Base-by-base conservation (phyloP, 179 eudicot species). In the Silene coronaria region DNA sequence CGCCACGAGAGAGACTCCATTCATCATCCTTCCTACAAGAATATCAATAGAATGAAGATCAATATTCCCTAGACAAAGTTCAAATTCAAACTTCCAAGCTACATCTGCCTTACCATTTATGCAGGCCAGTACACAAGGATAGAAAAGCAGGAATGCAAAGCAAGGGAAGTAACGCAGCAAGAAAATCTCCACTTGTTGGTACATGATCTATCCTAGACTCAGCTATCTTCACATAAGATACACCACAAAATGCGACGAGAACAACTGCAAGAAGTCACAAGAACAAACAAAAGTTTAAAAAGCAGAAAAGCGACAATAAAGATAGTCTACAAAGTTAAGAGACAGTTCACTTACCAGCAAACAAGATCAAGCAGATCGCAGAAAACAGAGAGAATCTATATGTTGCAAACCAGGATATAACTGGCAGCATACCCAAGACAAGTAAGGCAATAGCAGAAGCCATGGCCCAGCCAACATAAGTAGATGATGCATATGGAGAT, bases 391-490 rank as follows among this genome's bases (percentile, higher is more conserved):
- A 90, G 84, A 95, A 92, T 51, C 97, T 89, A 80, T 95, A 95
- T 14, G 99, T 95, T 32, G 99, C 90, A 81, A 95, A 95, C 99
- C 99, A 95, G 65, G 99, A 95, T 70, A 86, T 80, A 67, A 92
- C 86, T 32, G 99, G 97, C 71, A 95, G 89, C 77, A 87, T 87
- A 67, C 97, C 97, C 55, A 97, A 89, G 72, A 90, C 90, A 60
- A 84, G 69, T 55, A 95, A 84, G 75, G 90, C 90, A 77, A 95
- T 88, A 57, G 86, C 88, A 72, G 91, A 87, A 76, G 97, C 95
- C 87, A 92, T 85, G 34, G 95, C 97, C 99, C 99, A 95, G 76
- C 99, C 99, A 82, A 95, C 82, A 78, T 87, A 95, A 67, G 82
- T 74, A 28, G 97, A 83, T 30, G 99, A 92, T 11, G 91, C 90